Evolutionary conservation across 1,139 yeast species (phyloP), one percentile per base, ranked within the genome.

Genomic region (Oligophagozyma castellii): DNA sequence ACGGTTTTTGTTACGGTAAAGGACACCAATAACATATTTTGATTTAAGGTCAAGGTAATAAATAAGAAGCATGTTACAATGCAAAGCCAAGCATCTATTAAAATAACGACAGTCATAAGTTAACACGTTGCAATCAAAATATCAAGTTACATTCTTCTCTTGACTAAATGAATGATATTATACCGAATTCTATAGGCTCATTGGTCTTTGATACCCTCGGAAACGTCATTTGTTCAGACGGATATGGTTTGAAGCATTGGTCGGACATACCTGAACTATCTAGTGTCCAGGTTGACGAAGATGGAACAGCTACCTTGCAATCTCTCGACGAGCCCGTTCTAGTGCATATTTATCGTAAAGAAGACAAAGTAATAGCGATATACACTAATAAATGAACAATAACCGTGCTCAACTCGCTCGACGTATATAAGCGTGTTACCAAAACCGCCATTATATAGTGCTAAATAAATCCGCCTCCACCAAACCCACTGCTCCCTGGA

Each of bases 311-410:
- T 5, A 24, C 40, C 7, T 29, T 50, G 3, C 33, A 40, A 12
- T 42, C 43, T 16, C 31, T 32, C 1, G 37, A 39, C n/a, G 10
- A 18, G 7, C 36, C 23, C 2, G n/a, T 40, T 7, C 35, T 37
- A 14, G 42, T 42, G 6, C 36, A 42, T 22, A 33, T 51, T 3
- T 47, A 42, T 31, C 43, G 40, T 30, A 40, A 40, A 21, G 44
- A 36, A 5, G 48, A 42, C 3, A 40, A 39, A 21, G 46, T 49
- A 3, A 33, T 49, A 6, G 53, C 43, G 2, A 43, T 48, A 10
- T 50, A 48, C 32, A n/a, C n/a, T n/a, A n/a, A n/a, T n/a, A n/a
- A n/a, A n/a, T n/a, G n/a, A n/a, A n/a, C n/a, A n/a, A n/a, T n/a
- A n/a, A n/a, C n/a, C n/a, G n/a, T n/a, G n/a, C n/a, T n/a, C n/a